Base-by-base conservation (phyloP, 108 stramenopile genomes). In the Pseudonitzschia multistriata region DNA sequence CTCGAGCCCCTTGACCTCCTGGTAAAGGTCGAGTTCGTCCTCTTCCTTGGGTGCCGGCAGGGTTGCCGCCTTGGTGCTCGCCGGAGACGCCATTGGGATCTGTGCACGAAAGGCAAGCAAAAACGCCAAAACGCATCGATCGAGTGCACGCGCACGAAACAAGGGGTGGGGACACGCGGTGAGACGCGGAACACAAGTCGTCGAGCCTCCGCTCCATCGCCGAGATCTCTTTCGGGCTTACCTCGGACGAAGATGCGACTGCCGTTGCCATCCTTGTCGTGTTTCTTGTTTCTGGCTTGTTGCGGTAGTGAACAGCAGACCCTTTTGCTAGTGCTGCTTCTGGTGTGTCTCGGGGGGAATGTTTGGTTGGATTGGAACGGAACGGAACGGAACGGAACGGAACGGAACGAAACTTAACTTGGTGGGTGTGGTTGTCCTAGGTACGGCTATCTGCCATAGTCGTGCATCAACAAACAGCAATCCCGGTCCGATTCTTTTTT, bases 1-100 rank as follows among this genome's bases (percentile, higher is more conserved):
- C 74, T 95, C 92, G 65, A 94, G 82, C 33, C 80, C 54, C 80
- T 96, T 96, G 83, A 94, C 84, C 74, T 92, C 89, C 59, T 83
- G 82, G 82, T 95, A 96, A 42, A 94, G 72, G 57, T 96, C 90
- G 1, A 70, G 47, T 56, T 76, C 73, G 34, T 75, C 71, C 34
- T 59, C 57, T 59, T 59, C 57, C 34, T 22, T 4, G 17, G 34
- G 33, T 35, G 33, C 57, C 22, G 57, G 57, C 5, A 59, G 29
- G 42, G 42, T 45, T 25, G 57, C 33, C 35, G 31, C 31, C 21
- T 59, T 59, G 33, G 34, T 19, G 25, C 11, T 14, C 13, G 57
- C 28, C 57, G 57, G 35, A 19, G 57, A 33, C 29, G 57, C 57
- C 57, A 35, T 59, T 59, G 57, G 33, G 31, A 59, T 29, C 57